Conservation (phyloP, 2,329 filamentous ascomycete species). For the Eutypella sp. region DNA sequence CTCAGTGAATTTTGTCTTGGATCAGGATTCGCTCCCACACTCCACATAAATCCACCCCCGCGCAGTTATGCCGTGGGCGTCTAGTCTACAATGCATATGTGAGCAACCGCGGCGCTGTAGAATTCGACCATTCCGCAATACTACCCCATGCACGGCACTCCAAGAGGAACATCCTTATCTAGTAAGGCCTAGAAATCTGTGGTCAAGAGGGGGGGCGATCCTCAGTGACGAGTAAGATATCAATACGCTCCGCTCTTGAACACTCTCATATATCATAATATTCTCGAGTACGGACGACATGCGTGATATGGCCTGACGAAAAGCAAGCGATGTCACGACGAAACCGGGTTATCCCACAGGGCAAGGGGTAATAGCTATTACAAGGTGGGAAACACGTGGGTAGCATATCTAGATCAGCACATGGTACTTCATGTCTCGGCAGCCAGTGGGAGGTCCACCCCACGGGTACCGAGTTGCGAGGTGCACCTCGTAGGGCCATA, state of each 20-base stretch:
- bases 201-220: not conserved
- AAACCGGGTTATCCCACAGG: not conserved
- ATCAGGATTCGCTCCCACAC: not conserved
- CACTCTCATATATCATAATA: slow-evolving; percentile 15
- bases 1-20: not conserved
- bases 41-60: not conserved
- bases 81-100: slow-evolving; percentile 1
- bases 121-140: slow-evolving; percentile 9
- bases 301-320: not conserved
- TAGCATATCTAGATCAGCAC: slow-evolving; percentile 5
- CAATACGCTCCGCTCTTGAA: slow-evolving; percentile 7
- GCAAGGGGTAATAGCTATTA: too few relatives aligned
- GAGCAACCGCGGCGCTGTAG: slow-evolving; percentile 5
- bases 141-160: slow-evolving; percentile 12
- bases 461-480: slow-evolving; percentile 3
- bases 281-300: not conserved
- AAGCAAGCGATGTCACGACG: not conserved
- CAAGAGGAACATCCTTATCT: slow-evolving; percentile 11
- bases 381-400: not conserved
- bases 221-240: not conserved
- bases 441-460: slow-evolving; percentile 1
- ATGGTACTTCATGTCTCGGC: slow-evolving; percentile 13
- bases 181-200: not conserved
- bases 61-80: not conserved
- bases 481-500: slow-evolving; percentile 9